phyloP scores from a whole-genome alignment of 768 basidiomycete species.

The Dacryopinax spathularia region DNA sequence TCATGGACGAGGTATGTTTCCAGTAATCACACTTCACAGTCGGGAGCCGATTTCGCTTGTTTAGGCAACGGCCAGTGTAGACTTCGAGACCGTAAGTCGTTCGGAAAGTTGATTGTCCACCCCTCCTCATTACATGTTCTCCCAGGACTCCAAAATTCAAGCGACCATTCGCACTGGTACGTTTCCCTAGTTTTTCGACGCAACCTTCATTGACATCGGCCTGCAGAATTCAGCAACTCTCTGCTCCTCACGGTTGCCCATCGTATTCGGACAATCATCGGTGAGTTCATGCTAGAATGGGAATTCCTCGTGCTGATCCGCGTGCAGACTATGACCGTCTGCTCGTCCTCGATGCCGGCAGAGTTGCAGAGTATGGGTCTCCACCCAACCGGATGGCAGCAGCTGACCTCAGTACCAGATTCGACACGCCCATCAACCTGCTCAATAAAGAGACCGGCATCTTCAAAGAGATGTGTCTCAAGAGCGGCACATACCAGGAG shows the following conservation, averaged over 20 bases:
- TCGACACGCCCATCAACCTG: slow-evolving; percentile 58
- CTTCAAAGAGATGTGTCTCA: slow-evolving; percentile 55
- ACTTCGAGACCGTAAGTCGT: slow-evolving; percentile 39
- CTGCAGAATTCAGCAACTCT: slow-evolving; percentile 53
- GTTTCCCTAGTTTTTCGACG: background rate
- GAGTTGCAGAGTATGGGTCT: slow-evolving; percentile 18
- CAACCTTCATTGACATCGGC: background rate
- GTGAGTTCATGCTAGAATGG: background rate
- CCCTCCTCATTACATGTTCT: slow-evolving; percentile 31
- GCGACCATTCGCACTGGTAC: slow-evolving; percentile 53
- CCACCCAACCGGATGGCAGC: slow-evolving; percentile 10
- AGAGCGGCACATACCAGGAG: slow-evolving; percentile 51
- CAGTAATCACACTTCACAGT: slow-evolving; percentile 20
- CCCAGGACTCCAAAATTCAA: slow-evolving; percentile 83
- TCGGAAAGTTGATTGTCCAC: background rate
- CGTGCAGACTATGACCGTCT: slow-evolving; percentile 57
- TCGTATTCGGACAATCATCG: slow-evolving; percentile 56
- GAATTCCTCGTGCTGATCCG: slow-evolving; percentile 14
- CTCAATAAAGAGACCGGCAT: slow-evolving; percentile 47
- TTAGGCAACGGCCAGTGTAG: slow-evolving; percentile 57
- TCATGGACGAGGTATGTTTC: slow-evolving; percentile 54
- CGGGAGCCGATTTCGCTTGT: background rate
- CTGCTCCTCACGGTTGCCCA: slow-evolving; percentile 69
- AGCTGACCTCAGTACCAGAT: slow-evolving; percentile 19
- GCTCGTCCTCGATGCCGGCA: slow-evolving; percentile 51